Evolutionary conservation across 257 asterid species (phyloP).

Genomic region (Primulina huaijiensis): DNA sequence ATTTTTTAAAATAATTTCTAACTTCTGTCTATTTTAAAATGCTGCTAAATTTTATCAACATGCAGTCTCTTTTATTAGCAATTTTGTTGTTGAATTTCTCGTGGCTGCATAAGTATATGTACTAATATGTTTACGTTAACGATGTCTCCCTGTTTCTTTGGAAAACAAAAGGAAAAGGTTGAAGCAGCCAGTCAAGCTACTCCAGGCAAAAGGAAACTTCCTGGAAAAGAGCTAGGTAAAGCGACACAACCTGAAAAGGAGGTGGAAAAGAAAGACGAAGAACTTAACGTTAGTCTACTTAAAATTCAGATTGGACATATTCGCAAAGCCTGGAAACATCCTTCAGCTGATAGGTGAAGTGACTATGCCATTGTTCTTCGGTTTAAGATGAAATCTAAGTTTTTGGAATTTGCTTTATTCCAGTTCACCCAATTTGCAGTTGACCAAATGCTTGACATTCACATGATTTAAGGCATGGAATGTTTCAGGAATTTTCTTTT

Average conservation of each 20-base stretch:
- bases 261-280: conserved; percentile 57
- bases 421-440: background rate
- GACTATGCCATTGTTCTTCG: background rate
- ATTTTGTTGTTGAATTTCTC: too few relatives aligned
- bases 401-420: background rate
- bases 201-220: conserved; percentile 57
- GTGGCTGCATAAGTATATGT: background rate
- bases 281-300: conserved; percentile 71
- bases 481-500: background rate
- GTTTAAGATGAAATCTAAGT: background rate
- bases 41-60: background rate
- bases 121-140: conserved; percentile 4
- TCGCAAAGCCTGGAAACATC: conserved; percentile 88
- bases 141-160: conserved; percentile 17
- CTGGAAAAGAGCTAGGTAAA: conserved; percentile 41
- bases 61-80: background rate
- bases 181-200: conserved; percentile 45
- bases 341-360: conserved; percentile 88
- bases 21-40: background rate
- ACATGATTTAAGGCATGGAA: background rate
- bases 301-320: conserved; percentile 85
- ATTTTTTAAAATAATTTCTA: background rate
- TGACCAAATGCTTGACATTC: background rate
- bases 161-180: conserved; percentile 44
- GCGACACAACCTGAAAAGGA: conserved; percentile 13